Evolutionary conservation across 352 stramenopile species (phyloP).

Genomic region (Plasmopara viticola): DNA sequence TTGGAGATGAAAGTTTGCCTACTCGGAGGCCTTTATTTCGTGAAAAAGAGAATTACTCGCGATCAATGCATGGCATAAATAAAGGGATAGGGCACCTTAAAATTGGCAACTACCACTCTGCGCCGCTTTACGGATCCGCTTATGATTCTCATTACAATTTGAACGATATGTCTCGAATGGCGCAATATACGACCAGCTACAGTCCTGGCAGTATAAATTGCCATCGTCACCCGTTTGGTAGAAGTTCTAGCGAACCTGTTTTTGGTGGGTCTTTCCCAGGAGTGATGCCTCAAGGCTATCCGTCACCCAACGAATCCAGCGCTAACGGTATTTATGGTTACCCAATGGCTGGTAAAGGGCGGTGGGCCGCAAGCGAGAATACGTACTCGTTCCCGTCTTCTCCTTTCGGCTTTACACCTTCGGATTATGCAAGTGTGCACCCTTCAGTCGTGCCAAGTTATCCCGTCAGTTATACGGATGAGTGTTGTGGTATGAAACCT

Average conservation of each 20-base stretch:
- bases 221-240: conserved; percentile 17
- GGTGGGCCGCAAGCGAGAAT: conserved; percentile 21
- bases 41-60: conserved; percentile 12
- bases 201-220: conserved; percentile 14
- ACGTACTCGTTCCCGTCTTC: conserved; percentile 18
- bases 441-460: conserved; percentile 14
- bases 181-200: conserved; percentile 7
- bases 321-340: conserved; percentile 13
- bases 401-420: conserved; percentile 20
- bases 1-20: conserved; percentile 11
- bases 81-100: conserved; percentile 27
- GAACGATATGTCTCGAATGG: conserved; percentile 10
- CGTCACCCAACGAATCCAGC: conserved; percentile 16
- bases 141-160: conserved; percentile 7
- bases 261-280: conserved; percentile 21
- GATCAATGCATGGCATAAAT: conserved; percentile 17
- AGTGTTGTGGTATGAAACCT: conserved; percentile 17
- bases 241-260: conserved; percentile 22
- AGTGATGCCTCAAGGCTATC: conserved; percentile 20
- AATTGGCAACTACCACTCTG: conserved; percentile 24
- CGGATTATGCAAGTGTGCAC: conserved; percentile 19
- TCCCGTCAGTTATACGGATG: conserved; percentile 13
- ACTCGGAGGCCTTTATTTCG: conserved; percentile 15
- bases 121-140: conserved; percentile 11
- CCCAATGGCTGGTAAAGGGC: conserved; percentile 18